phyloP scores from a whole-genome alignment of 257 asterid species.

The Jasminum sambac region DNA sequence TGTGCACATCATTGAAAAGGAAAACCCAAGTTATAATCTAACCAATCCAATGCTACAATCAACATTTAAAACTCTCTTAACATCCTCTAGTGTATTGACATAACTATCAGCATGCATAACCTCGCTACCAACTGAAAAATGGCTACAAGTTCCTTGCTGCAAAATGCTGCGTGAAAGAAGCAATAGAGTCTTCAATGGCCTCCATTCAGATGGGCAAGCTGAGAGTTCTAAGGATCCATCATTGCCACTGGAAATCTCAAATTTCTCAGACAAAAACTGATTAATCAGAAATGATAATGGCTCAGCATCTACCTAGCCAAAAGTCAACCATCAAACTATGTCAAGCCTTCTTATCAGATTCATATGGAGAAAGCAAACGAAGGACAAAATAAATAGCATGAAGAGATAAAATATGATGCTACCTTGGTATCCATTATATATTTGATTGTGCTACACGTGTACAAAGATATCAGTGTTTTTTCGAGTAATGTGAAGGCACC shows the following conservation, averaged over 20 bases:
- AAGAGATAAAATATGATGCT: constrained; percentile 25
- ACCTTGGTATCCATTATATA: constrained; percentile 89
- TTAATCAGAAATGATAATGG: constrained; percentile 55
- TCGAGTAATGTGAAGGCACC: constrained; percentile 69
- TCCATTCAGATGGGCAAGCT: constrained; percentile 70
- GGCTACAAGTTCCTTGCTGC: constrained; percentile 34
- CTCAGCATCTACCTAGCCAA: constrained; percentile 66
- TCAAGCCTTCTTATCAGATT: constrained; percentile 12
- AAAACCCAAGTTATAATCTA: constrained; percentile 61
- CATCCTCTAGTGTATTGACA: constrained; percentile 48
- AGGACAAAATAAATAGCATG: constrained; percentile 16
- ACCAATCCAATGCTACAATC: constrained; percentile 49
- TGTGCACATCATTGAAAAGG: constrained; percentile 70
- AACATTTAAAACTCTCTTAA: constrained; percentile 44
- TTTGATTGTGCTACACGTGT: constrained; percentile 74
- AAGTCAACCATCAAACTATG: constrained; percentile 17
- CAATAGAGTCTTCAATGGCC: constrained; percentile 69
- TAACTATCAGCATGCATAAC: constrained; percentile 34
- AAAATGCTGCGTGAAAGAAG: constrained; percentile 46
- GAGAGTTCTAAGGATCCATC: constrained; percentile 34
- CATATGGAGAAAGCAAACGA: constrained; percentile 18
- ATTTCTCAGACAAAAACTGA: constrained; percentile 59
- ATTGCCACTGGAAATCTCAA: constrained; percentile 33
- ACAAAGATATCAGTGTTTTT: constrained; percentile 71
- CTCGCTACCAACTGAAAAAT: constrained; percentile 41